Evolutionary conservation across 2,329 filamentous ascomycete species (phyloP).

Genomic region (Aspergillus sp.): DNA sequence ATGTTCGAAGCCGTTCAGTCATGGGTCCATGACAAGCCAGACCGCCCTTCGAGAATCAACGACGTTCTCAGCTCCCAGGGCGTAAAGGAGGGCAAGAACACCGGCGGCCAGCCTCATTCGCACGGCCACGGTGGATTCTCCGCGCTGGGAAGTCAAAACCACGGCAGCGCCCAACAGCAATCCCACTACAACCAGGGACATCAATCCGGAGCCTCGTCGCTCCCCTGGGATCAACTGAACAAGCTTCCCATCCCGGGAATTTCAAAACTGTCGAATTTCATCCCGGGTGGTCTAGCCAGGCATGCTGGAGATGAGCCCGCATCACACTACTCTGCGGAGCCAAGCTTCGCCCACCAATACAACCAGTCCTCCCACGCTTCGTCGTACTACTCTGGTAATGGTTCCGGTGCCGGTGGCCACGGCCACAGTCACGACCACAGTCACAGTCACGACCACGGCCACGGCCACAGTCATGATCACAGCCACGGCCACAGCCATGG

Average conservation of each 20-base stretch:
- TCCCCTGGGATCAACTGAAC: conserved; percentile 25
- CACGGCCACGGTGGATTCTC: conserved; percentile 23
- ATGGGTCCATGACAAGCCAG: conserved; percentile 66
- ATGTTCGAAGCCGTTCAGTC: conserved; percentile 83
- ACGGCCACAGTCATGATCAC: conserved; percentile 5
- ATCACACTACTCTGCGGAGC: not conserved
- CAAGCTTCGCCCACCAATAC: not conserved
- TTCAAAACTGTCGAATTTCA: conserved; percentile 27
- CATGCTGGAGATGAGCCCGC: not conserved
- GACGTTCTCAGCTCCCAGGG: conserved; percentile 71
- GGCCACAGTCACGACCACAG: not conserved
- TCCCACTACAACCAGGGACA: conserved; percentile 9
- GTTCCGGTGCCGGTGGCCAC: not conserved
- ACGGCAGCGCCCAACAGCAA: conserved; percentile 13
- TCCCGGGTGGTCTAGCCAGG: conserved; percentile 14
- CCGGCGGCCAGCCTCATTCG: conserved; percentile 22
- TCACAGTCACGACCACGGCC: conserved; percentile 3
- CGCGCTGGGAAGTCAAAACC: conserved; percentile 16
- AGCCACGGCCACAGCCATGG: not conserved
- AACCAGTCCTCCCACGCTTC: not conserved
- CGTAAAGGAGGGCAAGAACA: conserved; percentile 72
- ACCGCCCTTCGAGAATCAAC: conserved; percentile 60
- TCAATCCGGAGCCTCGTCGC: conserved; percentile 15
- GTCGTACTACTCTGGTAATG: not conserved
- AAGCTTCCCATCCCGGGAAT: conserved; percentile 31